Evolutionary conservation across 2,329 filamentous ascomycete genomes (phyloP).

Genomic region (Pseudopyricularia cyperi): DNA sequence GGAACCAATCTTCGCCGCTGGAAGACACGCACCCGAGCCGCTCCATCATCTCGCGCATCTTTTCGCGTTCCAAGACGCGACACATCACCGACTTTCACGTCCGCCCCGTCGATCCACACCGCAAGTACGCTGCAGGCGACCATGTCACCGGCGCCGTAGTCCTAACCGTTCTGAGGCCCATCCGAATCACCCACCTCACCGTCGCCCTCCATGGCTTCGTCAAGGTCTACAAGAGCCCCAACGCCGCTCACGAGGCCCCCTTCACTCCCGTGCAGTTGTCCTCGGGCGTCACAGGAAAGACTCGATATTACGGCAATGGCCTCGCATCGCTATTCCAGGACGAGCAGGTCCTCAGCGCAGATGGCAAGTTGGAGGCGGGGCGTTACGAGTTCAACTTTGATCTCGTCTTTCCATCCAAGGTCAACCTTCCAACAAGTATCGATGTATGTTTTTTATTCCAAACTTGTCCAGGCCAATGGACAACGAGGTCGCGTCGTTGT

Average conservation of each 20-base stretch:
- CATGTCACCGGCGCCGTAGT: constrained; percentile 61
- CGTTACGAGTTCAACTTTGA: constrained; percentile 60
- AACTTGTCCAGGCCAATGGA: background rate
- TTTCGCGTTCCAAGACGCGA: constrained; percentile 44
- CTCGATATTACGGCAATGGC: constrained; percentile 60
- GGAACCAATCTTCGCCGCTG: constrained; percentile 22
- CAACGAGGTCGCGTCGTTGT: too few species aligned
- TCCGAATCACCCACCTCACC: constrained; percentile 68
- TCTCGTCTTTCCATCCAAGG: constrained; percentile 18
- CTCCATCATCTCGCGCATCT: constrained; percentile 23
- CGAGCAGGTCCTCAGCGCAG: constrained; percentile 66
- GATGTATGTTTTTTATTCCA: constrained; percentile 44
- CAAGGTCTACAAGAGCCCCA: constrained; percentile 61
- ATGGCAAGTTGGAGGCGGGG: constrained; percentile 60
- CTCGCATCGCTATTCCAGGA: constrained; percentile 74
- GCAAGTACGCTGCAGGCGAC: constrained; percentile 64
- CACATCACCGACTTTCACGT: constrained; percentile 70
- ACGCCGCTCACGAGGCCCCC: constrained; percentile 31
- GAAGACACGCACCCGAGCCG: constrained; percentile 17
- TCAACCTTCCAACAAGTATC: constrained; percentile 69
- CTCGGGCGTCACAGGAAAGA: constrained; percentile 17
- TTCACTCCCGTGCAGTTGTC: constrained; percentile 26
- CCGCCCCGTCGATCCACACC: constrained; percentile 63
- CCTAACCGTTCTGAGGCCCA: constrained; percentile 58
- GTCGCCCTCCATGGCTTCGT: constrained; percentile 69